Evolutionary conservation across 352 stramenopile species (phyloP).

Genomic region (Globisporangium carolinianum): DNA sequence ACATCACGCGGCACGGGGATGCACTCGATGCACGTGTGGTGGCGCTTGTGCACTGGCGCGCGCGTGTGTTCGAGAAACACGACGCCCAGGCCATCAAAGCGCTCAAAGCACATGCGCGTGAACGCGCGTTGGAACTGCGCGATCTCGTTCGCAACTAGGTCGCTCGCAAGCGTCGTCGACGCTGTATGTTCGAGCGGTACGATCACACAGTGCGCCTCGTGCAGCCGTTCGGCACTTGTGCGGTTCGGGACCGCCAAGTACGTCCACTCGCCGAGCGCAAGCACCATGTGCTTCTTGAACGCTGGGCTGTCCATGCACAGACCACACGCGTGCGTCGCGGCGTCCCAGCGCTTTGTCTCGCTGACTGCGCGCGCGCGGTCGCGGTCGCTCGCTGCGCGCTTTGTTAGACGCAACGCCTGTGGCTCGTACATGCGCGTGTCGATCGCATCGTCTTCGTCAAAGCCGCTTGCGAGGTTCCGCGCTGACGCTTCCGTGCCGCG

Average conservation of each 20-base stretch:
- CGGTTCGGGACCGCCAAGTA: slow-evolving; percentile 64
- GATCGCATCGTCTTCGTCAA: slow-evolving; percentile 78
- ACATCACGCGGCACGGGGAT: slow-evolving; percentile 64
- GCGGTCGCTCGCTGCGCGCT: slow-evolving; percentile 42
- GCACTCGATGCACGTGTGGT: slow-evolving; percentile 67
- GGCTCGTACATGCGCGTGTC: slow-evolving; percentile 56
- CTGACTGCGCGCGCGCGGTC: slow-evolving; percentile 44
- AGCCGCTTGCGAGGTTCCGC: slow-evolving; percentile 60
- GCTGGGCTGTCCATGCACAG: slow-evolving; percentile 57
- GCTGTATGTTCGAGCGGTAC: slow-evolving; percentile 64
- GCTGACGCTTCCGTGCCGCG: slow-evolving; percentile 59
- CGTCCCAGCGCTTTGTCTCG: slow-evolving; percentile 64
- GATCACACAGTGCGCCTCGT: slow-evolving; percentile 66
- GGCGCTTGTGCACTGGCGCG: slow-evolving; percentile 44
- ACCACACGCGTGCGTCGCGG: slow-evolving; percentile 55
- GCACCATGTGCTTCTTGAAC: slow-evolving; percentile 80
- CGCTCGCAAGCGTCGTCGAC: slow-evolving; percentile 48
- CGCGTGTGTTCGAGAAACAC: slow-evolving; percentile 80
- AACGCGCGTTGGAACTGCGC: slow-evolving; percentile 59
- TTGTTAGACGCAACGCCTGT: slow-evolving; percentile 44
- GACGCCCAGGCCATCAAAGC: slow-evolving; percentile 42
- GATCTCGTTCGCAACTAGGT: slow-evolving; percentile 61
- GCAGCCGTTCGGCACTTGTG: slow-evolving; percentile 26
- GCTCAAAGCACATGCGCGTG: slow-evolving; percentile 39
- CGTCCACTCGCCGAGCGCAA: slow-evolving; percentile 69